Evolutionary conservation across 129 eudicot genomes (phyloP).

Genomic region (Helichrysum umbraculigerum): DNA sequence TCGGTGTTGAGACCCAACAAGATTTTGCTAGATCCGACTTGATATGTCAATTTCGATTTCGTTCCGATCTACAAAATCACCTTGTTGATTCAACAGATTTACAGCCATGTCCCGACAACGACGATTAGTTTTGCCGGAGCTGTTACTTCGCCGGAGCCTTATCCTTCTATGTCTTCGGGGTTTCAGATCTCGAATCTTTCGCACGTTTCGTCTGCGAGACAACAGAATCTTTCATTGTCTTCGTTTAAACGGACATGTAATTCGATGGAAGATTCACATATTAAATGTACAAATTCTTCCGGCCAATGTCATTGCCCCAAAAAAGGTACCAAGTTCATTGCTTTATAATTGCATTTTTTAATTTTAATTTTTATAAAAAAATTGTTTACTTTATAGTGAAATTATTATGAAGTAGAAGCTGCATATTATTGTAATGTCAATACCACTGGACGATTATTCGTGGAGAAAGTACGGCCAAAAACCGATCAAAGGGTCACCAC

Average conservation of each 20-base stretch:
- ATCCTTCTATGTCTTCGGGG: slow-evolving; percentile 82
- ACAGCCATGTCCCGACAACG: slow-evolving; percentile 36
- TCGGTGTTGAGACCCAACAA: too few species aligned
- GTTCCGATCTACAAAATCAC: too few species aligned
- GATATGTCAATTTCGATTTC: too few species aligned
- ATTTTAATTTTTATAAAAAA: neutral
- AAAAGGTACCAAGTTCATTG: slow-evolving; percentile 47
- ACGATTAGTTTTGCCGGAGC: slow-evolving; percentile 59
- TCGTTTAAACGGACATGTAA: slow-evolving; percentile 87
- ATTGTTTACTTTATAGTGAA: too few species aligned
- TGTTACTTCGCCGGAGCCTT: slow-evolving; percentile 55
- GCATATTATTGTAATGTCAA: neutral
- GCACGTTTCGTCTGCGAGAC: slow-evolving; percentile 66
- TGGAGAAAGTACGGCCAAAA: slow-evolving; percentile 99
- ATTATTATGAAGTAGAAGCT: too few species aligned
- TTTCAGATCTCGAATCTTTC: slow-evolving; percentile 85
- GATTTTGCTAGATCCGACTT: too few species aligned
- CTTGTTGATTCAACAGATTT: too few species aligned
- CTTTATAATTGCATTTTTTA: neutral
- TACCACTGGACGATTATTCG: slow-evolving; percentile 93
- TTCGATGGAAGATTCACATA: slow-evolving; percentile 66
- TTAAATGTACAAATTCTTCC: slow-evolving; percentile 63
- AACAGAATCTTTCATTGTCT: slow-evolving; percentile 65
- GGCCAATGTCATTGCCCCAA: slow-evolving; percentile 87
- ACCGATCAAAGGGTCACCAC: slow-evolving; percentile 97